Base-by-base conservation (phyloP, 164 flowering plant genomes). In the Nelumbo lutea region DNA sequence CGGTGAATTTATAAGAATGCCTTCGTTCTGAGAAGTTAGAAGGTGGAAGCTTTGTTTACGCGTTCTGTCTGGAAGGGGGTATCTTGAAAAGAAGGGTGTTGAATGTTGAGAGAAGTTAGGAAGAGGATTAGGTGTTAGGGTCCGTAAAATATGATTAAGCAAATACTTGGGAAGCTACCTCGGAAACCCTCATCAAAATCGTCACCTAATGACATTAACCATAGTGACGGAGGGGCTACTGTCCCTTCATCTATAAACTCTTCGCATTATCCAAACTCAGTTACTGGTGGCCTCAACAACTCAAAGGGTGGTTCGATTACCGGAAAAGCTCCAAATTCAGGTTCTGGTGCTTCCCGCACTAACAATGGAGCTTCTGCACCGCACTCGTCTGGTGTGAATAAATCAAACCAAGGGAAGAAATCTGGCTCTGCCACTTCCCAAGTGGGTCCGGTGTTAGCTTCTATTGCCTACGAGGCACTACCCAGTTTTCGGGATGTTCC, bases 111-210 rank as follows among this genome's bases (percentile, higher is more conserved):
- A 53, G n/a, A 15, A 15, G 57, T 9, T 53, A 53, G 57, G 57
- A 11, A 1, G 2, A 53, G 27, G 39, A 9, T n/a, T 52, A 45
- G 57, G 50, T 46, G 48, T 64, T 41, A 53, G 57, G 43, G 39
- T 71, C 57, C 15, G 53, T 70, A 51, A 27, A 62, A 71, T 71
- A 72, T 72, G 75, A 72, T 72, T 42, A 72, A 72, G 53, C 75
- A 66, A 55, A 66, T 72, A 48, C 58, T 72, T 45, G 70, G 65
- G 39, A 72, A 66, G 70, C 74, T 70, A 45, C 73, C 73, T 46
- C 15, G 70, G 60, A 72, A 72, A 59, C 13, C 56, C 59, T 72
- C 75, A 5, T 66, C 75, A 2, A 72, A 72, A 67, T 61, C 65
- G 14, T 47, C 65, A 1, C 65, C 47, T 9, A 41, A 50, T 52